Evolutionary conservation across 129 eudicot species (phyloP).

Genomic region (Pittosporum tobira): DNA sequence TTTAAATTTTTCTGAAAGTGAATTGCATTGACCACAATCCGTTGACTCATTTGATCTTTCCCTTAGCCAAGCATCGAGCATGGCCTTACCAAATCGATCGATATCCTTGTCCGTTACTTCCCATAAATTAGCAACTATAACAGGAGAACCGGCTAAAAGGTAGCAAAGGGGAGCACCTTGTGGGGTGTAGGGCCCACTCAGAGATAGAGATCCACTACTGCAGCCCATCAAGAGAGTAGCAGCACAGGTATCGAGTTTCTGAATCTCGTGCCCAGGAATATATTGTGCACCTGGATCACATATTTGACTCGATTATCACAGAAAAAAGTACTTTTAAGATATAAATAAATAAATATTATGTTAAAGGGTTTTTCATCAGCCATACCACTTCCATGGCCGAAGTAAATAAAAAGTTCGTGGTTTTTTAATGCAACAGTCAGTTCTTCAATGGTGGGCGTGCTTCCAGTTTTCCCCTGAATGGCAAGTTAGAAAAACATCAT

Average conservation of each 20-base stretch:
- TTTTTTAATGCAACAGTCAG: constrained; percentile 49
- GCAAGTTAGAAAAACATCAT: background rate
- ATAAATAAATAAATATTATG: background rate
- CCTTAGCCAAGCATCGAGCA: constrained; percentile 66
- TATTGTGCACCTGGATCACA: constrained; percentile 78
- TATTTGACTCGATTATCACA: background rate
- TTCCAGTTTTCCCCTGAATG: constrained; percentile 75
- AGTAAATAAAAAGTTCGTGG: constrained; percentile 83
- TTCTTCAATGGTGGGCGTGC: constrained; percentile 41
- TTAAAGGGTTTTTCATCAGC: constrained; percentile 8
- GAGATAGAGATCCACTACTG: constrained; percentile 71
- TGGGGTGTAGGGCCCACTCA: constrained; percentile 68
- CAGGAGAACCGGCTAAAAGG: constrained; percentile 82
- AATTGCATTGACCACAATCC: constrained; percentile 45
- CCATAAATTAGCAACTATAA: constrained; percentile 88
- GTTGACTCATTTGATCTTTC: constrained; percentile 45
- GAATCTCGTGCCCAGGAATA: constrained; percentile 64
- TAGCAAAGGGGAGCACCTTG: constrained; percentile 73
- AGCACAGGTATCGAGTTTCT: constrained; percentile 69
- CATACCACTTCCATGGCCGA: constrained; percentile 99
- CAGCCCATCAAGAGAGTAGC: constrained; percentile 88
- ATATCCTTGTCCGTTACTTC: constrained; percentile 95
- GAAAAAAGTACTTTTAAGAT: background rate
- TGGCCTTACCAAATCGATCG: constrained; percentile 83
- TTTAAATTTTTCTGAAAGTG: constrained; percentile 28